Evolutionary conservation across 495 filamentous ascomycete genomes (phyloP).

Genomic region (Pyrenula aspistea): DNA sequence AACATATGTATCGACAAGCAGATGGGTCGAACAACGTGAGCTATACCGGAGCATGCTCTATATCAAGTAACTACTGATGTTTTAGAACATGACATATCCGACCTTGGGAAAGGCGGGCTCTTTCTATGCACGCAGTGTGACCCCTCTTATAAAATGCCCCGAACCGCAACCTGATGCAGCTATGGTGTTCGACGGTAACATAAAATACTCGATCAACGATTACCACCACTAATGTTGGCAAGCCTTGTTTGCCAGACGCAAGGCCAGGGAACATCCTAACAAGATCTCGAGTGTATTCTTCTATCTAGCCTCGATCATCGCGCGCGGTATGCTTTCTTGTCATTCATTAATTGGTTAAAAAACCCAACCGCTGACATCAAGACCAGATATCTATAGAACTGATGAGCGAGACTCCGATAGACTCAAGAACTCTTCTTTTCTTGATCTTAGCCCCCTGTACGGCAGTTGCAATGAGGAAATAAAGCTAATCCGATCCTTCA

Average conservation of each 20-base stretch:
- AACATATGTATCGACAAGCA: conserved; percentile 52
- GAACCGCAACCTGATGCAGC: conserved; percentile 25
- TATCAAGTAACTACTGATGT: no score
- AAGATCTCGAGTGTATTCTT: conserved; percentile 18
- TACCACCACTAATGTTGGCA: conserved; percentile 43
- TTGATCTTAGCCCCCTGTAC: conserved; percentile 47
- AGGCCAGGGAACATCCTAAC: conserved; percentile 40
- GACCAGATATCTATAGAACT: conserved; percentile 28
- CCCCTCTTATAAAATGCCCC: conserved; percentile 38
- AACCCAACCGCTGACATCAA: background rate
- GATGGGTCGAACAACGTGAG: conserved; percentile 57
- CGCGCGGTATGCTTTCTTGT: conserved; percentile 12
- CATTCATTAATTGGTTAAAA: conserved; percentile 1
- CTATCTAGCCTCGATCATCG: background rate
- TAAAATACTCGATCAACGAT: conserved; percentile 36
- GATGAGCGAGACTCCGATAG: conserved; percentile 38
- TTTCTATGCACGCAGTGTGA: conserved; percentile 40
- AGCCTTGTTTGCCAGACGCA: conserved; percentile 40
- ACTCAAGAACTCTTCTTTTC: conserved; percentile 46
- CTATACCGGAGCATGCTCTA: no score
- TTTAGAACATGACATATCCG: conserved; percentile 43
- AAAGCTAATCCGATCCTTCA: conserved; percentile 40
- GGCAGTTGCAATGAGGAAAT: conserved; percentile 45
- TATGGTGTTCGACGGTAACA: conserved; percentile 15
- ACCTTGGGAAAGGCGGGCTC: conserved; percentile 46